These are phyloP conservation scores for Rhizopogon vulgaris DNA, from an alignment of 768 basidiomycete species.

Conservation along the genomic window DNA sequence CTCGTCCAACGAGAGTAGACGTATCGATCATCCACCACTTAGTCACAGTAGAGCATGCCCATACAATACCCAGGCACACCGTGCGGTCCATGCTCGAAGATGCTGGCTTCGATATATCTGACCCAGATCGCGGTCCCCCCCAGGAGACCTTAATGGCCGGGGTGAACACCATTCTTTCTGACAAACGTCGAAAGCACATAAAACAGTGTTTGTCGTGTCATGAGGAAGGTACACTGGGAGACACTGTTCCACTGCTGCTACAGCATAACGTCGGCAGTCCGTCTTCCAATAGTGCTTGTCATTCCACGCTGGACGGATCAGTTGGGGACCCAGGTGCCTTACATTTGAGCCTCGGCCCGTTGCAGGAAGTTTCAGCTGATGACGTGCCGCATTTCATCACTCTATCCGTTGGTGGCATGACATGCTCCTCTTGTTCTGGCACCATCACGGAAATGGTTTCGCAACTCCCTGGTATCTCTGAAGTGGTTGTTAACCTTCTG, in stretches of 20 bases:
- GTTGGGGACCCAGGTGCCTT: not conserved
- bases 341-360: not conserved
- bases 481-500: conserved; percentile 53
- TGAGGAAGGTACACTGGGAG: conserved; percentile 14
- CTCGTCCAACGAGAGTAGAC: conserved; percentile 33
- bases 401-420: conserved; percentile 71
- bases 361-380: not conserved
- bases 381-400: conserved; percentile 28
- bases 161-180: conserved; percentile 2
- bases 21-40: conserved; percentile 41
- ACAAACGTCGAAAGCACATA: conserved; percentile 26
- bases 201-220: conserved; percentile 37
- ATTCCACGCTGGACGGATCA: not conserved
- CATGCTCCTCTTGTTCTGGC: conserved; percentile 61
- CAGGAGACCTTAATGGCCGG: not conserved
- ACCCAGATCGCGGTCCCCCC: conserved; percentile 2
- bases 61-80: conserved; percentile 18
- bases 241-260: not conserved
- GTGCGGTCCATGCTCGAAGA: conserved; percentile 35
- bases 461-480: conserved; percentile 44
- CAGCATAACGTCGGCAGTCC: conserved; percentile 4
- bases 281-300: not conserved
- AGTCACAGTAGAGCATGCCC: conserved; percentile 35
- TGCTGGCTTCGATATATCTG: conserved; percentile 40
- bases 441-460: conserved; percentile 48